A percentile compares a stretch with the other conserved stretches of the same genome.
These are phyloP conservation scores for Trichoderma gamsii DNA, from an alignment of 495 filamentous ascomycete genomes.

Conservation along the genomic window DNA sequence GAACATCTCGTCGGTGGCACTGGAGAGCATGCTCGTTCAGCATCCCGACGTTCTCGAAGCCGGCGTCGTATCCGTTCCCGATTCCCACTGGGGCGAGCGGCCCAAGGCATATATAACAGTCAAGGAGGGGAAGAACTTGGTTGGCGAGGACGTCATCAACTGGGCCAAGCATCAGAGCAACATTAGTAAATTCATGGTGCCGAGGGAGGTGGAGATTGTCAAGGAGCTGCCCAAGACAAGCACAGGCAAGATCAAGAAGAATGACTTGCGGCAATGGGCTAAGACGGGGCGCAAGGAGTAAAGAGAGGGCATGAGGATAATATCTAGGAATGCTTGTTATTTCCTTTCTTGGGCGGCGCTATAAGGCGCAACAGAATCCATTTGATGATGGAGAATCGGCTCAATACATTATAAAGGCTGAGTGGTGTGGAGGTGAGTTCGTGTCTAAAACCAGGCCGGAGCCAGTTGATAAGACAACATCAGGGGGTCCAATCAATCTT, in stretches of 20 bases:
- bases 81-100: conserved; percentile 89
- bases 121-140: conserved; percentile 52
- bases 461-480: too few relatives aligned
- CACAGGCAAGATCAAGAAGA: conserved; percentile 95
- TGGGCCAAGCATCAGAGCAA: conserved; percentile 75
- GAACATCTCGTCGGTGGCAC: conserved; percentile 89
- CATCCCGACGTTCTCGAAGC: conserved; percentile 88
- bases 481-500: too few relatives aligned
- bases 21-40: conserved; percentile 85
- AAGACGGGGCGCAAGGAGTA: not conserved
- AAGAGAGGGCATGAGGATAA: not conserved
- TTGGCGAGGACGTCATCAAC: conserved; percentile 66
- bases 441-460: too few relatives aligned
- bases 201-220: conserved; percentile 85
- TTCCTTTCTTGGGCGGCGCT: too few relatives aligned
- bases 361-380: too few relatives aligned
- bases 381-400: too few relatives aligned
- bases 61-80: conserved; percentile 81
- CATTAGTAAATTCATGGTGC: conserved; percentile 95
- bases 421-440: too few relatives aligned
- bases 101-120: conserved; percentile 92
- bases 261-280: conserved; percentile 82
- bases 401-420: too few relatives aligned
- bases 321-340: too few relatives aligned
- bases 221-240: conserved; percentile 89